A percentile compares a stretch with the other conserved stretches of the same genome.
Conservation (phyloP, 2,329 filamentous ascomycete genomes). For the Dactylellina parvicollis region DNA sequence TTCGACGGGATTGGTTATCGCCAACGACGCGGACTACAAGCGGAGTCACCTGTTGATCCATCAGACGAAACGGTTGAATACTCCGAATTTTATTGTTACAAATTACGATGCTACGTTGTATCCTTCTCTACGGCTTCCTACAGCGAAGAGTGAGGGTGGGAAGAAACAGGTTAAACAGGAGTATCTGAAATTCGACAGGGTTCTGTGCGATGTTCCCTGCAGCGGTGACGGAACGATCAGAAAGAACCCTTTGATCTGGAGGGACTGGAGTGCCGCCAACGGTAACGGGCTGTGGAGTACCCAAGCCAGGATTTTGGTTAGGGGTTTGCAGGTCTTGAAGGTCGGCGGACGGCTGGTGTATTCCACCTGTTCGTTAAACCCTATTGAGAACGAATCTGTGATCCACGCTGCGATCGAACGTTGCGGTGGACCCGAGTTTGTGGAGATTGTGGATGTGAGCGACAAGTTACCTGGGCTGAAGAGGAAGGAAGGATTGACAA, state of each 20-base stretch:
- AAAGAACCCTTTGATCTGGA: constrained; percentile 95
- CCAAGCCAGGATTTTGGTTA: constrained; percentile 87
- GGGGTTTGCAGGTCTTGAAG: constrained; percentile 94
- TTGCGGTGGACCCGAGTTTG: constrained; percentile 82
- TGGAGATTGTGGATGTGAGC: constrained; percentile 85
- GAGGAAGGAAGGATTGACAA: constrained; percentile 77
- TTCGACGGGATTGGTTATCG: constrained; percentile 89
- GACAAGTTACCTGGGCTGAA: constrained; percentile 79
- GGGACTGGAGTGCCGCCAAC: constrained; percentile 89
- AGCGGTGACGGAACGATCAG: constrained; percentile 92
- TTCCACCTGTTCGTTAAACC: constrained; percentile 99
- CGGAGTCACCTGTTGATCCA: constrained; percentile 96
- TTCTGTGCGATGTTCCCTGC: constrained; percentile 95
- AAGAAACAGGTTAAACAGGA: constrained; percentile 66
- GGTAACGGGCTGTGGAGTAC: constrained; percentile 86
- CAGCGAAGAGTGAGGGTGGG: constrained; percentile 65
- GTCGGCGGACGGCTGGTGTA: constrained; percentile 94
- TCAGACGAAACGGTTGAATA: constrained; percentile 95
- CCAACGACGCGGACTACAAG: constrained; percentile 97
- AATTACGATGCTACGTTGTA: constrained; percentile 98
- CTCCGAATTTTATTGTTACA: constrained; percentile 94
- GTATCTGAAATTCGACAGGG: constrained; percentile 96
- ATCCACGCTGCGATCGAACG: constrained; percentile 86
- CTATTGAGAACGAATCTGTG: constrained; percentile 94
- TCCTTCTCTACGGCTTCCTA: constrained; percentile 86